These are phyloP conservation scores for Macrolepiota fuliginosa DNA, from an alignment of 768 basidiomycete species.

Conservation along the genomic window DNA sequence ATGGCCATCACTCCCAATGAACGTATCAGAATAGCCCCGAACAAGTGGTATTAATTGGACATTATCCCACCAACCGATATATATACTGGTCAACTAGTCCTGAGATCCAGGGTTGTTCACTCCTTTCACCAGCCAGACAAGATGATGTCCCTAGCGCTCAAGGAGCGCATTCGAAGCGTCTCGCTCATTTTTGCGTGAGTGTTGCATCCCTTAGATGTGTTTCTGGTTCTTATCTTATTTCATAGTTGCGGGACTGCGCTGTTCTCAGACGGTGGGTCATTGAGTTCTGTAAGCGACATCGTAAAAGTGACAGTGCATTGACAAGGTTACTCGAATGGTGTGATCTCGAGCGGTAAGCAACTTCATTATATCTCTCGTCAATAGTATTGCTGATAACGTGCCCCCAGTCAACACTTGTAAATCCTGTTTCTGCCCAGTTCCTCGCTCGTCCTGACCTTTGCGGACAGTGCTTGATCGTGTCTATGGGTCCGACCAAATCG, in stretches of 20 bases:
- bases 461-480: slow-evolving; percentile 62
- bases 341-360: slow-evolving; percentile 71
- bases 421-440: slow-evolving; percentile 19
- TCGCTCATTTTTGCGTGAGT: slow-evolving; percentile 86
- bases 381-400: not conserved
- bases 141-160: slow-evolving; percentile 19
- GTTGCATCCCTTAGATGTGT: not conserved
- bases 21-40: not conserved
- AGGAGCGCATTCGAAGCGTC: slow-evolving; percentile 48
- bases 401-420: slow-evolving; percentile 64
- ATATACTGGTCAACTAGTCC: not conserved
- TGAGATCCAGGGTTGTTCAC: not conserved
- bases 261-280: slow-evolving; percentile 72
- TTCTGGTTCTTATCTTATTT: not conserved
- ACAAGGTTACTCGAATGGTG: slow-evolving; percentile 75
- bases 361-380: not conserved
- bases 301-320: slow-evolving; percentile 2
- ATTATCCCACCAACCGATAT: not conserved
- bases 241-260: slow-evolving; percentile 81
- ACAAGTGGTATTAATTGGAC: not conserved
- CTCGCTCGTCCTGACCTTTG: not conserved
- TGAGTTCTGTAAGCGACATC: not conserved
- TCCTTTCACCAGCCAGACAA: not conserved
- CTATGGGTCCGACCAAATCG: slow-evolving; percentile 58
- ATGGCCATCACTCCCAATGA: not conserved